A percentile compares a stretch with the other conserved stretches of the same genome.
Conservation (phyloP, 305 asterid genomes). For the Solanum chacoense region DNA sequence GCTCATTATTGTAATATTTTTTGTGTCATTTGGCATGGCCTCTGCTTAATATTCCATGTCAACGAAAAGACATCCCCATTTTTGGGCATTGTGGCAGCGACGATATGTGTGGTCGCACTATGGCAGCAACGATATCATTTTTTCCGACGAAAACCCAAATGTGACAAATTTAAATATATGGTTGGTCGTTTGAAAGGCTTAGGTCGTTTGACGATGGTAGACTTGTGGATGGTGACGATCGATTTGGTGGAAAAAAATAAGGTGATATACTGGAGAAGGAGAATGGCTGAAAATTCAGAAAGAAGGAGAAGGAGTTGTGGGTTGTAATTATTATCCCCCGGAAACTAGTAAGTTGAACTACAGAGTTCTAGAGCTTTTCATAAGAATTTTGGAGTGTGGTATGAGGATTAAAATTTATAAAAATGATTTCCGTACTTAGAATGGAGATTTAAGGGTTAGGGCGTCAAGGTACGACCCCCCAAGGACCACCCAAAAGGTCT, state of each 20-base stretch:
- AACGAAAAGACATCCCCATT: background rate
- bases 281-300: background rate
- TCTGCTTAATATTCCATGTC: background rate
- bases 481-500: too few relatives aligned
- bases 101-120: background rate
- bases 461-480: too few relatives aligned
- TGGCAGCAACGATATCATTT: background rate
- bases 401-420: too few relatives aligned
- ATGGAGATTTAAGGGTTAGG: too few relatives aligned
- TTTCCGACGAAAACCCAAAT: too few relatives aligned
- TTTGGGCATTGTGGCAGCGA: background rate
- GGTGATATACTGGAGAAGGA: background rate
- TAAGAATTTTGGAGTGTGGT: too few relatives aligned
- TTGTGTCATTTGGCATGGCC: too few relatives aligned
- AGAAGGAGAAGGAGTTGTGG: background rate
- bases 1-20: background rate
- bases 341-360: too few relatives aligned
- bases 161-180: too few relatives aligned
- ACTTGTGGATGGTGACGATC: background rate
- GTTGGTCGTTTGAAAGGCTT: background rate
- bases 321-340: background rate
- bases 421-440: too few relatives aligned
- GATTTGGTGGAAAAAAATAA: background rate
- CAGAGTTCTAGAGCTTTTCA: too few relatives aligned
- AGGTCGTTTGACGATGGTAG: background rate